Evolutionary conservation across 805 yeast genomes (phyloP), one percentile per base, ranked within the genome.

Genomic region (Myxozyma neglecta): DNA sequence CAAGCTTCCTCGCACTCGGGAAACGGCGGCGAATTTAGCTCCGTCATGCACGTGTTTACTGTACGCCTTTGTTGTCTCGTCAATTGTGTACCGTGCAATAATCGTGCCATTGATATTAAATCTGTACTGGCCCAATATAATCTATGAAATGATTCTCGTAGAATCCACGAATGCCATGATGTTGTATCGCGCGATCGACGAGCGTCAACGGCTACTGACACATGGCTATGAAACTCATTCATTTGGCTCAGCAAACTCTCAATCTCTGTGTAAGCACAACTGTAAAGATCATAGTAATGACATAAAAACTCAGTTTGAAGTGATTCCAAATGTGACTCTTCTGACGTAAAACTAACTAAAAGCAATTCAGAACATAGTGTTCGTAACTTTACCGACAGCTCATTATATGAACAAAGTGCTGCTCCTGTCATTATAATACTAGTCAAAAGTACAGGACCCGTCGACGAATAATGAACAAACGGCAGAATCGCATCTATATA

Each of bases 81-180:
- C 10, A 46, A 46, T 20, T 51, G 55, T 46, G 39, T 45, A 4
- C 55, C 55, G 18, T 51, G 42, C 10, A 51, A 39, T 2, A 51
- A 39, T 18, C 46, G 16, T 7, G 42, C 34, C 55, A 51, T 51
- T 6, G 55, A 51, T 46, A 51, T 40, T 3, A 51, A 36, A 39
- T 51, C 55, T 1, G 46, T 16, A 20, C 55, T 39, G 7, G 55
- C 55, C 55, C 55, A 51, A n/a, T 24, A 51, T n/a, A 51, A n/a
- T 9, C 55, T n/a, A 37, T 51, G 37, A 32, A 29, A 51, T 1
- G 55, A 40, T 29, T 51, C 46, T 29, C 46, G 18, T 20, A 37
- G 14, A 13, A 51, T 24, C 55, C 55, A 51, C 24, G 18, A 16
- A 18, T 37, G 16, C 55, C 55, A 51, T 2, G 10, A 32, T 24